Percentiles rank a stretch among this genome's conserved stretches.
Conservation (phyloP, 2,329 filamentous ascomycete genomes). For the Diaporthe ilicicola region DNA sequence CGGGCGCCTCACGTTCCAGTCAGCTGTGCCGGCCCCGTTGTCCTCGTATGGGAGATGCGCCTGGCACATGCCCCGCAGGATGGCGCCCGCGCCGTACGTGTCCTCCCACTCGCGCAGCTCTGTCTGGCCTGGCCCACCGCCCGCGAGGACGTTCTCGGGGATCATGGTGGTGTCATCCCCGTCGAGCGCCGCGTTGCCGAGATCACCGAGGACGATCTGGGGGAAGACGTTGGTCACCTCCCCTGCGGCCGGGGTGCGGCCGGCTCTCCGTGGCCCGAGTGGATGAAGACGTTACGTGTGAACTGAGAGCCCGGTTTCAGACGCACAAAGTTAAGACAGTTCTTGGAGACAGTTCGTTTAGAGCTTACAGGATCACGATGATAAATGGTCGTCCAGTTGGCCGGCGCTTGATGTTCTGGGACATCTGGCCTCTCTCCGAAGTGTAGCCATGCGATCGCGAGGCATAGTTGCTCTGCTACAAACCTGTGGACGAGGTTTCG, state of each 20-base stretch:
- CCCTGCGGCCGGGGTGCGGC: background rate
- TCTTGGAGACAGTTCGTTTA: no score
- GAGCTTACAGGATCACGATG: background rate
- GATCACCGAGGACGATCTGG: background rate
- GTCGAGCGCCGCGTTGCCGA: background rate
- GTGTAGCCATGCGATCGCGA: slow-evolving; percentile 2
- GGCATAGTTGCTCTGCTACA: slow-evolving; percentile 16
- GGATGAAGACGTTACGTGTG: background rate
- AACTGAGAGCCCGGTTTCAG: background rate
- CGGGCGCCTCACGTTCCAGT: background rate
- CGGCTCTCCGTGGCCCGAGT: background rate
- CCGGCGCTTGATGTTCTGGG: background rate
- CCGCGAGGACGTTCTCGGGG: background rate
- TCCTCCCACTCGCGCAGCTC: background rate
- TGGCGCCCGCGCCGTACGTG: background rate
- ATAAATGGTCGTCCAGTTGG: background rate
- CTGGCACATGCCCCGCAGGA: background rate
- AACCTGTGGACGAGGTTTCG: background rate
- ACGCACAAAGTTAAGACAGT: no score
- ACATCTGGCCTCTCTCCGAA: slow-evolving; percentile 1
- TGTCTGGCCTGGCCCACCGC: background rate
- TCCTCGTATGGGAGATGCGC: background rate
- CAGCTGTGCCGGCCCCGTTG: background rate
- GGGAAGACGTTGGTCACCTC: background rate
- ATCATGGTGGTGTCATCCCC: background rate